Base-by-base conservation (phyloP, 2,329 filamentous ascomycete genomes). In the Calycina herbarum region DNA sequence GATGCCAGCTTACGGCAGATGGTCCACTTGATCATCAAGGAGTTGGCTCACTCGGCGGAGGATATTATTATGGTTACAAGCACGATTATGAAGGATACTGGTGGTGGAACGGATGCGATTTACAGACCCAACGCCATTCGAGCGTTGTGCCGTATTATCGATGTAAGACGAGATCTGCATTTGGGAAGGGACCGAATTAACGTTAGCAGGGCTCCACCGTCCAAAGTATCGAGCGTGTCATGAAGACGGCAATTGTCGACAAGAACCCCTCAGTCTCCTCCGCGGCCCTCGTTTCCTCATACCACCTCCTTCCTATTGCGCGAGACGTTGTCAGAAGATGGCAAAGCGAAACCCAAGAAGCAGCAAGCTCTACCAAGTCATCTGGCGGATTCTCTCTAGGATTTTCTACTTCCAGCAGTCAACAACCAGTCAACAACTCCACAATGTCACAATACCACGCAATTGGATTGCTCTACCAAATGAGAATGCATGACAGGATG, bases 1-100 rank as follows among this genome's bases (percentile, higher is more conserved):
- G 95, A 99, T 89, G 91, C 94, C 75, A 94, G 93, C 74, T 85
- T 99, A 77, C 93, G 95, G 76, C 95, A 99, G 84, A 97, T 98
- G 94, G 94, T 99, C 61, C 96, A 98, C 82, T 85, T 98, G 72
- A 89, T 97, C 77, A 92, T 98, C 83, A 99, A 98, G 87, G 95
- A 99, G 85, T 85, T 99, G 75, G 93, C 94, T 72, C 88, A 89
- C 79, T 97, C 93, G 29, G 95, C 95, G 66, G 93, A 98, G 82
- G 95, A 99, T 84, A 96, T 97, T 70, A 99, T 99, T 78, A 98
- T 99, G 95, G 95, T 97, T 68, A 99, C 95, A 20, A 96, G 93
- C 80, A 97, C 94, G 73, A 97, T 99, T 74, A 99, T 98, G 95
- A 99, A 99, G 84, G 95, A 99, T 79, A 97, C 94, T 11, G 93